Conservation (phyloP, 176 grass and related monocot species). For the Phoenix roebelenii region DNA sequence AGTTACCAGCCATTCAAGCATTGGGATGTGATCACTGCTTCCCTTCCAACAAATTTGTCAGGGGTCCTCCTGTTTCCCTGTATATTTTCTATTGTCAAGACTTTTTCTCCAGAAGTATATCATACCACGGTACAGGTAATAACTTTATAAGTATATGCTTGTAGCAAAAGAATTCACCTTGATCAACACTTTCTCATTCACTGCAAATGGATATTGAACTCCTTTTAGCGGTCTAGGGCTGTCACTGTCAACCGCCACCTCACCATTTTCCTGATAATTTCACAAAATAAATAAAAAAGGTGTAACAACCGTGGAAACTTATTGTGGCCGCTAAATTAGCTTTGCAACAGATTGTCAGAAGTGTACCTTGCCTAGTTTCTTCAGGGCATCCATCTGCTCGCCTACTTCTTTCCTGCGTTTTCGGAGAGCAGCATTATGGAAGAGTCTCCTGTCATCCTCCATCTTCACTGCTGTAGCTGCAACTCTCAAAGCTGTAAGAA, state of each 20-base stretch:
- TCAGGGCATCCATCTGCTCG: slow-evolving; percentile 33
- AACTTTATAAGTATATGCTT: too few relatives aligned
- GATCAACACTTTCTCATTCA: slow-evolving; percentile 59
- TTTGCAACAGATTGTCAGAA: background rate
- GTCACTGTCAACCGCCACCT: slow-evolving; percentile 27
- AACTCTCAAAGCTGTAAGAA: slow-evolving; percentile 53
- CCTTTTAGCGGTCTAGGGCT: slow-evolving; percentile 32
- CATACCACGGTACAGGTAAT: background rate
- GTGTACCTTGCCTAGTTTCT: slow-evolving; percentile 35
- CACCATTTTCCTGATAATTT: slow-evolving; percentile 36
- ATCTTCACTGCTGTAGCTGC: slow-evolving; percentile 71
- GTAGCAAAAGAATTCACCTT: slow-evolving; percentile 24
- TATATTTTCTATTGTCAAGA: slow-evolving; percentile 15
- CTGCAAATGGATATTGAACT: slow-evolving; percentile 57
- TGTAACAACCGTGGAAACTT: too few relatives aligned
- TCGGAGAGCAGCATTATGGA: slow-evolving; percentile 49
- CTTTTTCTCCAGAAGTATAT: background rate
- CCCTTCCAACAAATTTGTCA: slow-evolving; percentile 69
- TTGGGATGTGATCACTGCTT: slow-evolving; percentile 70
- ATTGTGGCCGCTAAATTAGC: too few relatives aligned
- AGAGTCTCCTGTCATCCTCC: slow-evolving; percentile 58
- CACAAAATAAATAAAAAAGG: background rate
- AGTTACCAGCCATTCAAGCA: slow-evolving; percentile 77
- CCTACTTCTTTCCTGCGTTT: slow-evolving; percentile 63
- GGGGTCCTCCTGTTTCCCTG: slow-evolving; percentile 71